phyloP scores from a whole-genome alignment of 179 eudicot genomes.

The Gypsophila paniculata region DNA sequence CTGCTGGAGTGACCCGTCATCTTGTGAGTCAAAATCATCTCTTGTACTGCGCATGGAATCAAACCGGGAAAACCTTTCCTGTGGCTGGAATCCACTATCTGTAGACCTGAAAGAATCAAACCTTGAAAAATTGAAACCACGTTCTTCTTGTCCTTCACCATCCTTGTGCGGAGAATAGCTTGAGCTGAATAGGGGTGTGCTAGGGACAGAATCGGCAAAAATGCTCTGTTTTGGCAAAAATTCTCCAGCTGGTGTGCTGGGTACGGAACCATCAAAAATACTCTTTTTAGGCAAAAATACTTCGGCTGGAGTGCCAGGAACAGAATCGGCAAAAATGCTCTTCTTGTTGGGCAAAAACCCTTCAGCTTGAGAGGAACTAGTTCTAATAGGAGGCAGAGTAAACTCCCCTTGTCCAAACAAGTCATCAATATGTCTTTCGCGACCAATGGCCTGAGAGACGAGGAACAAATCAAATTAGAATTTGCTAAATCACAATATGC shows the following conservation, averaged over 20 bases:
- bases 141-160: constrained; percentile 52
- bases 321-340: constrained; percentile 22
- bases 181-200: constrained; percentile 59
- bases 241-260: constrained; percentile 32
- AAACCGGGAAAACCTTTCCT: constrained; percentile 30
- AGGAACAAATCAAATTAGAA: background rate
- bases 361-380: constrained; percentile 38
- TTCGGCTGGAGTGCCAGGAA: constrained; percentile 29
- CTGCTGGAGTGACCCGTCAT: constrained; percentile 29
- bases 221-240: constrained; percentile 31
- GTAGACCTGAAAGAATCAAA: constrained; percentile 82
- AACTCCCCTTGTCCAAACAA: constrained; percentile 47
- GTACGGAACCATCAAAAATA: constrained; percentile 33
- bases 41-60: constrained; percentile 31
- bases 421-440: constrained; percentile 31
- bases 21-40: constrained; percentile 34
- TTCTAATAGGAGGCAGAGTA: constrained; percentile 47
- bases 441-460: constrained; percentile 44
- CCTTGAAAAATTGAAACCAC: constrained; percentile 67
- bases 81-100: constrained; percentile 63
- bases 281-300: constrained; percentile 37
- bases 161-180: constrained; percentile 50
- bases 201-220: constrained; percentile 67
- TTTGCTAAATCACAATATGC: background rate
- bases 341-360: constrained; percentile 30